A percentile compares a stretch with the other conserved stretches of the same genome.
Conservation (phyloP, 371 early-diverging fungal species). For the Mucor irregularis region DNA sequence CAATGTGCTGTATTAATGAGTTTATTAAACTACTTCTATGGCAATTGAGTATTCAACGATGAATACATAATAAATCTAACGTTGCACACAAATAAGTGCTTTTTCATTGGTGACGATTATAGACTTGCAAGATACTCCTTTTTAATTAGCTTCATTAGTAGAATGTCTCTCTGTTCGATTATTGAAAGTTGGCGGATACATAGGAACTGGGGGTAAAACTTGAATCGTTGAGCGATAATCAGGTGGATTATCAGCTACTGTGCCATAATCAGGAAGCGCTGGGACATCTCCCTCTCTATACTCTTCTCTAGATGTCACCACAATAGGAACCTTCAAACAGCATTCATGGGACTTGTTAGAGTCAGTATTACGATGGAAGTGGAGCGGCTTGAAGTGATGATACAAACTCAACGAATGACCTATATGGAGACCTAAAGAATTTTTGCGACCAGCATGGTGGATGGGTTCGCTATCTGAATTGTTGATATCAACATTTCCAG, state of each 20-base stretch:
- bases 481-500: background rate
- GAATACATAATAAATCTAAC: no score
- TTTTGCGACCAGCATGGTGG: no score
- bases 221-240: constrained; percentile 12
- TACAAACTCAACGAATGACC: constrained; percentile 1
- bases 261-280: constrained; percentile 17
- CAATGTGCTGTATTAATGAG: no score
- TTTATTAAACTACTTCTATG: no score
- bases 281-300: constrained; percentile 19
- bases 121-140: background rate
- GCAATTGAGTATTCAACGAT: no score
- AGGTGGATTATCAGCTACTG: constrained; percentile 12
- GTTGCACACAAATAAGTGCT: no score
- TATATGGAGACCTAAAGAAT: background rate
- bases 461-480: no score
- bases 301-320: constrained; percentile 22
- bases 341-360: constrained; percentile 10
- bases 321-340: constrained; percentile 9
- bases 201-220: constrained; percentile 17
- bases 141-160: background rate
- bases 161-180: no score
- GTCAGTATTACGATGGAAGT: background rate
- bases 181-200: constrained; percentile 1
- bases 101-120: no score
- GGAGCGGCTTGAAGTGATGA: constrained; percentile 10